Evolutionary conservation across 2,329 filamentous ascomycete genomes (phyloP).

Genomic region (Epichloe baconii): DNA sequence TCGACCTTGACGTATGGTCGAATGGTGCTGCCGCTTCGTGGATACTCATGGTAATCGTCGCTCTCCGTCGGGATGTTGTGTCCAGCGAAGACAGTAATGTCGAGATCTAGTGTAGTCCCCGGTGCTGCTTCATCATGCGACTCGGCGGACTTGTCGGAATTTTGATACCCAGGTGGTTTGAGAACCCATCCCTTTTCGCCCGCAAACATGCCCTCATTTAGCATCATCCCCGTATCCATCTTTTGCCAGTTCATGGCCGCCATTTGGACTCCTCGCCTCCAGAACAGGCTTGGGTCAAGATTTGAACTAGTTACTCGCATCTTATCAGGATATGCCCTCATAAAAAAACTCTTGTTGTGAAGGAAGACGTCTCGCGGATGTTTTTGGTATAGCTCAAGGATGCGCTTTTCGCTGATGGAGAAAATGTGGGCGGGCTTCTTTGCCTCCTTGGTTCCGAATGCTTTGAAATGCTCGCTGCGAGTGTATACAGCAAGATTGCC

Average conservation of each 20-base stretch:
- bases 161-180: slow-evolving; percentile 65
- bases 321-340: slow-evolving; percentile 81
- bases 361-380: slow-evolving; percentile 63
- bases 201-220: slow-evolving; percentile 96
- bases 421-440: slow-evolving; percentile 59
- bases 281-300: slow-evolving; percentile 81
- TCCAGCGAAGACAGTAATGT: slow-evolving; percentile 61
- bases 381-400: slow-evolving; percentile 43
- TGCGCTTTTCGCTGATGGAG: slow-evolving; percentile 75
- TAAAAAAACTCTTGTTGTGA: slow-evolving; percentile 79
- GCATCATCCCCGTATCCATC: slow-evolving; percentile 84
- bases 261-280: slow-evolving; percentile 94
- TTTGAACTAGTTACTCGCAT: slow-evolving; percentile 79
- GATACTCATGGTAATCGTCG: slow-evolving; percentile 17
- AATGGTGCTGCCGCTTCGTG: slow-evolving; percentile 26
- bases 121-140: slow-evolving; percentile 32
- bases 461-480: slow-evolving; percentile 67
- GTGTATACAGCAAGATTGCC: slow-evolving; percentile 74
- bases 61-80: slow-evolving; percentile 45
- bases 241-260: slow-evolving; percentile 96
- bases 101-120: slow-evolving; percentile 48
- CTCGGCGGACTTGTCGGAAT: slow-evolving; percentile 24
- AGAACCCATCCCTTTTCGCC: slow-evolving; percentile 72
- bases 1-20: slow-evolving; percentile 68
- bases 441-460: slow-evolving; percentile 51